Evolutionary conservation across 2,329 filamentous ascomycete species (phyloP).

Genomic region (Myriosclerotinia duriaeana): DNA sequence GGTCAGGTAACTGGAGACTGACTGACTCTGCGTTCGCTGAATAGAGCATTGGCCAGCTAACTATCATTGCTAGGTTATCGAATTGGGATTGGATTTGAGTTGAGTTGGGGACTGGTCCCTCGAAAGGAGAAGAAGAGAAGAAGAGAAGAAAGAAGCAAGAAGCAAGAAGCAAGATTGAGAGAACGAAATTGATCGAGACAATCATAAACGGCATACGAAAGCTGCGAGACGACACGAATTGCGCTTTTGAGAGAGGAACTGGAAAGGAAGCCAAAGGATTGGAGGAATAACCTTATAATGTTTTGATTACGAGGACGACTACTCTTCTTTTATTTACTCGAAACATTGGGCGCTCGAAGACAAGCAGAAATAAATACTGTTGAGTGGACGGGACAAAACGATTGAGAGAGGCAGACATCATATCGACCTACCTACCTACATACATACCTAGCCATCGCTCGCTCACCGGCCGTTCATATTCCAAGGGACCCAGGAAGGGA

Average conservation of each 20-base stretch:
- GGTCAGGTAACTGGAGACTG: background rate
- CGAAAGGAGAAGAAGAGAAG: slow-evolving; percentile 15
- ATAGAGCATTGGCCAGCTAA: slow-evolving; percentile 15
- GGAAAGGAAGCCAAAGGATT: background rate
- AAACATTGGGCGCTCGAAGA: slow-evolving; percentile 2
- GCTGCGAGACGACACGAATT: slow-evolving; percentile 1
- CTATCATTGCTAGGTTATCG: slow-evolving; percentile 8
- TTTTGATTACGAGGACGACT: slow-evolving; percentile 11
- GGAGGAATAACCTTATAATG: background rate
- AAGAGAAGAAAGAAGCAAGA: background rate
- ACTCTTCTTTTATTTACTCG: slow-evolving; percentile 5
- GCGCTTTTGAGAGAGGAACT: background rate
- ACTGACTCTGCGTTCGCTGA: background rate
- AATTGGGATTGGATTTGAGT: background rate
- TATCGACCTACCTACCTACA: background rate
- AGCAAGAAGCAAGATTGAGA: background rate
- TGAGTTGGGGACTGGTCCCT: background rate
- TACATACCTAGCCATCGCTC: background rate
- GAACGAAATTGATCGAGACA: background rate
- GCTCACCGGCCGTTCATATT: background rate
- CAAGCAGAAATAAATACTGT: background rate
- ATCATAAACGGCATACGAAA: background rate
- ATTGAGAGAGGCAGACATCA: background rate
- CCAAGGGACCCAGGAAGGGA: background rate
- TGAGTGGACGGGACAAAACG: background rate